phyloP scores from a whole-genome alignment of 495 filamentous ascomycete species.

The Trichocladium antarcticum region DNA sequence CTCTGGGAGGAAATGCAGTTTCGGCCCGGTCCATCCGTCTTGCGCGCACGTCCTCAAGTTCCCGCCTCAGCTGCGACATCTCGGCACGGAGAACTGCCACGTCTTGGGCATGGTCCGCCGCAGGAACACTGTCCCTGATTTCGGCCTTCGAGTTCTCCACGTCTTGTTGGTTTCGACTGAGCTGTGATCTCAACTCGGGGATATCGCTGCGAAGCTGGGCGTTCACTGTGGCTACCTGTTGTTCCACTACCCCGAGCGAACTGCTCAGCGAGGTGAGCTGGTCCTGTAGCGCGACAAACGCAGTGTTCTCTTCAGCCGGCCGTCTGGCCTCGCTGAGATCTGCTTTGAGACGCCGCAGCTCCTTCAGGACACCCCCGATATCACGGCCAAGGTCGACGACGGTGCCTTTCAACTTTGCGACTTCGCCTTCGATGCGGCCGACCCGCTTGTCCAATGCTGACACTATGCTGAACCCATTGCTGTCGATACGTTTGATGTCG shows the following conservation, averaged over 20 bases:
- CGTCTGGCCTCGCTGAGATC: conserved; percentile 14
- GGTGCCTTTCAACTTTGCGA: conserved; percentile 15
- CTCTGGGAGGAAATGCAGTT: conserved; percentile 19
- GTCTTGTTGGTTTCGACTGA: background rate
- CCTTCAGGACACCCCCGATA: conserved; percentile 9
- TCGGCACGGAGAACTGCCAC: conserved; percentile 11
- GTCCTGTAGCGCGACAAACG: conserved; percentile 11
- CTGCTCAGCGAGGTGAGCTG: conserved; percentile 4
- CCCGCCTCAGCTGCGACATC: conserved; percentile 17
- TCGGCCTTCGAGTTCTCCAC: conserved; percentile 6
- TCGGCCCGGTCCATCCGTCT: conserved; percentile 1
- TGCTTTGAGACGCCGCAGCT: conserved; percentile 14
- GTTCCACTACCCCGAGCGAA: background rate
- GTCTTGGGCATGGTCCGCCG: conserved; percentile 11
- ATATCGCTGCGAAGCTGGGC: background rate
- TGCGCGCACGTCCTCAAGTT: conserved; percentile 19
- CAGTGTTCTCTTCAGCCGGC: conserved; percentile 3
- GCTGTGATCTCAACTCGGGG: background rate
- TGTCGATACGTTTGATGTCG: conserved; percentile 26
- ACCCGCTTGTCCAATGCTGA: conserved; percentile 24
- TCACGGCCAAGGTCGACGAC: conserved; percentile 12
- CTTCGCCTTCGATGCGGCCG: conserved; percentile 17
- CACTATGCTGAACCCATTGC: conserved; percentile 24
- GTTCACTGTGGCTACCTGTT: background rate
- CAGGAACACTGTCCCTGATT: background rate